Base-by-base conservation (phyloP, 1,139 yeast species). In the Yamadazyma conglobata region DNA sequence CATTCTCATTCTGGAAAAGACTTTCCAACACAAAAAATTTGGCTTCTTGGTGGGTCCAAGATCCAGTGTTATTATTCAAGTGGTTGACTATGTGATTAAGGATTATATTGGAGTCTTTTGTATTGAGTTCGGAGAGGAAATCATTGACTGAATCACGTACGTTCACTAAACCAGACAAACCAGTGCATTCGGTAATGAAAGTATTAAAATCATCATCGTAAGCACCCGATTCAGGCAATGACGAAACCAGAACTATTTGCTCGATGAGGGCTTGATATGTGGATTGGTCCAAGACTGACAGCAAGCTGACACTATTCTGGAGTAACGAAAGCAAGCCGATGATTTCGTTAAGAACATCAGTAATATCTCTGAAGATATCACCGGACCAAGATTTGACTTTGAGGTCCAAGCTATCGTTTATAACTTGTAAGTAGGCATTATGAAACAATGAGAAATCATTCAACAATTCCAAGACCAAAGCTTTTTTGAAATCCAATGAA, bases 141-240 rank as follows among this genome's bases (percentile, higher is more conserved):
- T 78, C 85, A 30, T 58, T 54, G 2, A 75, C 52, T 0, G 79
- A 62, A 33, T 78, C 83, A 37, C 91, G 64, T 2, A 73, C 68
- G 4, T 67, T 53, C 9, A 58, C 56, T 6, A 59, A 67, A 16
- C 70, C 60, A 2, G 73, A 60, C 24, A 85, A 62, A 1, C 88
- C 95, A 1, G 85, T 69, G 35, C 83, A 86, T 25, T 79, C 82
- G 5, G 86, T 73, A 5, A 86, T 83, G 52, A 75, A 87, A 5
- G 56, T 60, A 46, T 86, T 85, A 49, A 78, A 72, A 48, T 87
- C 91, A 2, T 59, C 63, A 8, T 52, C 55, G 35, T 63, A 68
- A 11, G 52, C 58, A 17, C 61, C 66, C 10, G 46, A 56, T 5
- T 43, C 37, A 1, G 69, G 55, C 18, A 64, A 45, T 3, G 50